phyloP scores from a whole-genome alignment of 2,329 filamentous ascomycete species.

The Fusarium albosuccineum region DNA sequence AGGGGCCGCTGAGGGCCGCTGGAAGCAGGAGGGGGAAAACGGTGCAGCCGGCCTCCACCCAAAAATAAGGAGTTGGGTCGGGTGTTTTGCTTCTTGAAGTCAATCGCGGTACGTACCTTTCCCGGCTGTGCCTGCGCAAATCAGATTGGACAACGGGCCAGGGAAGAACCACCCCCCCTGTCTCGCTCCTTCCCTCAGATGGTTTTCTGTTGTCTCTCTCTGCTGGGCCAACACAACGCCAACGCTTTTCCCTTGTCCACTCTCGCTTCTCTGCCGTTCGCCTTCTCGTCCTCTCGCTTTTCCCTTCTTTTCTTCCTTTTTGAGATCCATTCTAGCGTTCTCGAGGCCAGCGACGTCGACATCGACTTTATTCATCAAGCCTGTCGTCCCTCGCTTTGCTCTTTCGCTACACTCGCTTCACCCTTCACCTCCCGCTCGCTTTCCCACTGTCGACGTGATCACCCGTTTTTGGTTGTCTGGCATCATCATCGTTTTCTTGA shows the following conservation, averaged over 20 bases:
- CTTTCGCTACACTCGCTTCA: constrained; percentile 33
- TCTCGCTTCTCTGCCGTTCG: constrained; percentile 24
- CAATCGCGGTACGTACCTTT: constrained; percentile 30
- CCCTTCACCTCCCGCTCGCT: constrained; percentile 12
- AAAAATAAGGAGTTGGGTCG: constrained; percentile 21
- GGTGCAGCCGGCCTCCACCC: constrained; percentile 22
- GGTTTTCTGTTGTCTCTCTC: constrained; percentile 19
- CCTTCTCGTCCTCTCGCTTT: constrained; percentile 33
- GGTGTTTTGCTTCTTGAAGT: constrained; percentile 22
- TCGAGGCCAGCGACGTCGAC: constrained; percentile 21
- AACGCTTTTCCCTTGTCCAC: constrained; percentile 37
- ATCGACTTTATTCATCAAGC: constrained; percentile 18
- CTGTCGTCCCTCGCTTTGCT: constrained; percentile 36
- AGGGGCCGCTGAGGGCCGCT: constrained; percentile 13
- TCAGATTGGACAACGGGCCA: neutral
- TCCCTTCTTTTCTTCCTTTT: constrained; percentile 19
- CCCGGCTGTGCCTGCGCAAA: constrained; percentile 17
- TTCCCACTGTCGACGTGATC: constrained; percentile 19
- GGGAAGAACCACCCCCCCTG: constrained; percentile 18
- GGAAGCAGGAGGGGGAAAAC: constrained; percentile 1
- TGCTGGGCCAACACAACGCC: constrained; percentile 42
- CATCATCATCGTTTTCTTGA: constrained; percentile 9
- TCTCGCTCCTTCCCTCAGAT: constrained; percentile 15
- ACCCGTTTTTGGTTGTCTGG: constrained; percentile 19
- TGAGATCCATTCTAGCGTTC: constrained; percentile 21